A percentile compares a stretch with the other conserved stretches of the same genome.
phyloP scores from a whole-genome alignment of 1,284 basidiomycete species.

The Melampsora larici-populina region DNA sequence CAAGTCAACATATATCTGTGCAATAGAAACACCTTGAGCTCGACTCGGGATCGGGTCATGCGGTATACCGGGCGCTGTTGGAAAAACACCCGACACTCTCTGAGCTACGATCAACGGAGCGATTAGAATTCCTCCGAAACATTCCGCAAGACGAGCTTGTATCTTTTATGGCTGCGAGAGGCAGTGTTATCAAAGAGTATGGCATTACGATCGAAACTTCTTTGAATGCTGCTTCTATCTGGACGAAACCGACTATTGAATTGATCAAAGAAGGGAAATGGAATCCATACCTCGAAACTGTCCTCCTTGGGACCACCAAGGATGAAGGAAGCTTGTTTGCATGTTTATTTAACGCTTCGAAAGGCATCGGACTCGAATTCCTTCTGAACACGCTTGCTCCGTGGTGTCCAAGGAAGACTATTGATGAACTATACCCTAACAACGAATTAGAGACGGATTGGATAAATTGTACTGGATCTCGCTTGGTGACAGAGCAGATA shows the following conservation, averaged over 20 bases:
- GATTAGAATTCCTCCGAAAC: not conserved
- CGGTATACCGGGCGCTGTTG: not conserved
- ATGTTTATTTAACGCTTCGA: not conserved
- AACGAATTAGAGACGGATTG: not conserved
- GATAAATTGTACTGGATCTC: slow-evolving; percentile 11
- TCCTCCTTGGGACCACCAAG: slow-evolving; percentile 15
- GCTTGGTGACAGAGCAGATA: slow-evolving; percentile 19
- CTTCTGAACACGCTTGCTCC: not conserved
- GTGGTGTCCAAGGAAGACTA: slow-evolving; percentile 2
- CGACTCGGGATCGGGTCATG: not conserved
- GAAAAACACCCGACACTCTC: not conserved
- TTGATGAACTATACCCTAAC: slow-evolving; percentile 32
- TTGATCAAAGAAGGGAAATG: slow-evolving; percentile 7
- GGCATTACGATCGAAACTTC: not conserved
- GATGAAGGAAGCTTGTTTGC: slow-evolving; percentile 26
- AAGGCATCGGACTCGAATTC: not conserved
- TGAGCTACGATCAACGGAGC: not conserved
- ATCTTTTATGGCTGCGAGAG: not conserved
- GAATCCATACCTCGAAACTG: slow-evolving; percentile 20
- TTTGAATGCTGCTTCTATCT: slow-evolving; percentile 13
- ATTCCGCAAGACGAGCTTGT: not conserved
- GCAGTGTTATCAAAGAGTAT: not conserved
- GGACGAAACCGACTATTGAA: slow-evolving; percentile 1
- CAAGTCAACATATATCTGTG: not conserved
- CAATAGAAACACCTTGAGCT: not conserved